Evolutionary conservation across 768 basidiomycete genomes (phyloP), one percentile per base, ranked within the genome.

Genomic region (Tricholoma bakamatsutake): DNA sequence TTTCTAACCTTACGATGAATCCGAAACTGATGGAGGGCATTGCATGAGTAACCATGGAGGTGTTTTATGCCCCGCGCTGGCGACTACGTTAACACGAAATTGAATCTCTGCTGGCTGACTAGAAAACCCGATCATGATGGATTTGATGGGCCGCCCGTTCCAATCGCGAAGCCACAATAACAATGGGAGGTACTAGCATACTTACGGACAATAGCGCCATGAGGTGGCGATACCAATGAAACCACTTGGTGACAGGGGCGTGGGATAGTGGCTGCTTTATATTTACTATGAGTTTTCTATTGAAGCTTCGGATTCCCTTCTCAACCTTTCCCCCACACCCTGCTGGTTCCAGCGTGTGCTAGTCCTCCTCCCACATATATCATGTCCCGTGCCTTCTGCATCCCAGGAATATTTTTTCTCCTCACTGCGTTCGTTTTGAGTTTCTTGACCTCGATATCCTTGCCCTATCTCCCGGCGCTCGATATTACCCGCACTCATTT

Each of bases 381-480:
- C 49, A 66, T 66, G 65, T 55, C 65, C 34, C 61, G 61, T 12
- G 37, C 57, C 33, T 66, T 85, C 71, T 85, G 84, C 64, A 73
- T 89, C 57, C 83, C 84, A 3, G 85, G 82, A 31, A 55, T 89
- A 52, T 66, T 83, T 58, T 73, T 78, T 58, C 66, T 76, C 34
- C 72, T 81, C 62, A 70, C 67, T 43, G 88, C 89, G 27, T 79
- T 89, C 56, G 76, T 85, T 1, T 78, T 90, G 58, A 80, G 79
- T 61, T 73, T 90, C 65, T 71, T 90, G 59, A 80, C 83, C 31
- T 83, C 88, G 11, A 76, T 91, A 49, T 90, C 88, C 13, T 72
- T 90, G 3, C 89, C 90, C 1, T 83, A 72, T 70, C 74, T 91
- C 18, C 74, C 83, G 17, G 80, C 78, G 0, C 72, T 90, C 61